These are phyloP conservation scores for Neofusicoccum sp. DNA, from an alignment of 2,329 filamentous ascomycete species.

Conservation along the genomic window DNA sequence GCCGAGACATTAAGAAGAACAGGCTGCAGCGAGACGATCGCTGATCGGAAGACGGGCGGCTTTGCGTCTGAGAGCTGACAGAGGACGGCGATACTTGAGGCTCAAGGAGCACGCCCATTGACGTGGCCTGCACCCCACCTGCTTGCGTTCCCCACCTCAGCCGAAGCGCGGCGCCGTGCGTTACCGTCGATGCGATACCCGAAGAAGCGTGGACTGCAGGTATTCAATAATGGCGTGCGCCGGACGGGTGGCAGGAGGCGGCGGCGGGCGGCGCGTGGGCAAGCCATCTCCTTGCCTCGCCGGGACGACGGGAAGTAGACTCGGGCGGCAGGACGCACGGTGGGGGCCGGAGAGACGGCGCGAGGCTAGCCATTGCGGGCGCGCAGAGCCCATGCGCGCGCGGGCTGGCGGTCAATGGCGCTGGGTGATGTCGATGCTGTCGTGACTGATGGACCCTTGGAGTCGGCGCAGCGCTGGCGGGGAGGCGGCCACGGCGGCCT, in stretches of 20 bases:
- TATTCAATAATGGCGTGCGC: background rate
- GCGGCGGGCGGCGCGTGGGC: background rate
- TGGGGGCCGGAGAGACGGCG: background rate
- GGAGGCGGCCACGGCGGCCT: no score
- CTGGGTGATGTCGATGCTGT: no score
- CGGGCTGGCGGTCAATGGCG: no score
- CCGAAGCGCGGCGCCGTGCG: background rate
- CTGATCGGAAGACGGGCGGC: background rate
- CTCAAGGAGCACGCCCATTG: background rate
- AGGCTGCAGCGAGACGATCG: background rate
- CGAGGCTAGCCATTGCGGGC: no score
- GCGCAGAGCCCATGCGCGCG: no score
- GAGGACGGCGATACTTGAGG: no score
- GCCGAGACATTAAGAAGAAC: background rate
- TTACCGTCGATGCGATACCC: background rate
- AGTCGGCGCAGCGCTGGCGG: no score
- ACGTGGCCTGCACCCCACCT: conserved; percentile 8
- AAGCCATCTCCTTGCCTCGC: background rate
- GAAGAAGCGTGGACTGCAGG: conserved; percentile 1
- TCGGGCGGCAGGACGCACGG: background rate
- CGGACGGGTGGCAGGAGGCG: background rate
- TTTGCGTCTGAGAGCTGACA: background rate
- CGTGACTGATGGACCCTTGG: no score
- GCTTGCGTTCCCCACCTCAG: background rate
- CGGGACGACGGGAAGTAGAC: background rate